Base-by-base conservation (phyloP, 1,139 yeast genomes). In the Saccharomyces hybrid region DNA sequence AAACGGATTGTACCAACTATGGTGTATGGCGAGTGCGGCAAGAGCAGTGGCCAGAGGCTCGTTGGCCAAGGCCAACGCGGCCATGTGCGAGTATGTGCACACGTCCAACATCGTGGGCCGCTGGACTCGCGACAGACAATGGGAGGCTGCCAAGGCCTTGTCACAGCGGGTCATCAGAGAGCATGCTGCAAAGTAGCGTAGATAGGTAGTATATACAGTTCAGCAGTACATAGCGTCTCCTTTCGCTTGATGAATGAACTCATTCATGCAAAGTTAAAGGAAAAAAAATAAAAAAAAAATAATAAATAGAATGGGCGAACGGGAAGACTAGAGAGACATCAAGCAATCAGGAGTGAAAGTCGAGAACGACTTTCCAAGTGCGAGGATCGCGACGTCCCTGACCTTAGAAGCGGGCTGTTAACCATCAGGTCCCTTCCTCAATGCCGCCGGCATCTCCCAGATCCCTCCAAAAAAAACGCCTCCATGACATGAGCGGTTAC, bases 381-480 rank as follows among this genome's bases (percentile, higher is more conserved):
- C 90, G 88, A 82, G 84, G 87, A 95, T 91, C 86, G 76, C 97
- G 97, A 90, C 97, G 88, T 97, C 78, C 57, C 69, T 58, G 57
- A 61, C 56, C 50, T 44, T 34, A 48, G 11, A 16, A 38, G 5
- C 44, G 6, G n/a, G 13, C 19, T 19, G 44, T 19, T 4, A 19
- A 16, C 44, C 44, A 38, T 38, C 44, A 14, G 13, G n/a, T 13
- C 44, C 25, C 19, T 19, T 38, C 13, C 44, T 5, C 13, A 3
- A 9, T 38, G 25, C 44, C 13, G 44, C 44, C 44, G 19, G 44
- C 25, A 16, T 38, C 5, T n/a, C 11, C 13, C 23, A 16, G 11
- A 16, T 16, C 25, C 25, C 25, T 16, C 51, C 49, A 48, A 52
- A 47, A 47, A 26, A 25, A 44, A 50, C 34, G 19, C 16, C 38